phyloP scores from a whole-genome alignment of 495 filamentous ascomycete genomes.

The Apiosordaria backusii region DNA sequence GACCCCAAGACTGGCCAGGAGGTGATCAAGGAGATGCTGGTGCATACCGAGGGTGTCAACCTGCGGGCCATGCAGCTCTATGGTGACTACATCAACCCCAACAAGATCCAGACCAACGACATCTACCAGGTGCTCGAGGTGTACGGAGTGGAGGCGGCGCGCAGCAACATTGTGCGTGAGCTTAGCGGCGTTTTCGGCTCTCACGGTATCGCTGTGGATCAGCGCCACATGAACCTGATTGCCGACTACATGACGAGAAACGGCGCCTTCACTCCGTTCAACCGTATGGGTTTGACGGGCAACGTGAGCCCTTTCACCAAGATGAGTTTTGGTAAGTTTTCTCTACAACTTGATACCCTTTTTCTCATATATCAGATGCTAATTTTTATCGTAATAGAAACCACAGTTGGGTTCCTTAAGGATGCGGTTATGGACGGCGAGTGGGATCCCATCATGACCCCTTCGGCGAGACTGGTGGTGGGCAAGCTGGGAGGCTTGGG shows the following conservation, averaged over 20 bases:
- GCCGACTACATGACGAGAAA: slow-evolving; percentile 93
- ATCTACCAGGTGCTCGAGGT: slow-evolving; percentile 75
- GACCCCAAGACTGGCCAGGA: slow-evolving; percentile 47
- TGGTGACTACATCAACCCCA: slow-evolving; percentile 78
- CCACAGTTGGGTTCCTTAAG: slow-evolving; percentile 85
- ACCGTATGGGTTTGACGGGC: slow-evolving; percentile 77
- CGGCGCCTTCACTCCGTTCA: slow-evolving; percentile 86
- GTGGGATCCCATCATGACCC: slow-evolving; percentile 80
- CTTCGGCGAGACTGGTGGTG: slow-evolving; percentile 83
- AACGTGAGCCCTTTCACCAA: slow-evolving; percentile 88
- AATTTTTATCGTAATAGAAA: slow-evolving; percentile 48
- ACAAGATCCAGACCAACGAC: slow-evolving; percentile 87
- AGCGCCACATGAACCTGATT: slow-evolving; percentile 90
- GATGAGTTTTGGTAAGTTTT: slow-evolving; percentile 75
- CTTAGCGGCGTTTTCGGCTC: slow-evolving; percentile 80
- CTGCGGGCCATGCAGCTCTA: slow-evolving; percentile 85
- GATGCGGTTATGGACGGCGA: slow-evolving; percentile 88
- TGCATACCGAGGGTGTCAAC: slow-evolving; percentile 82
- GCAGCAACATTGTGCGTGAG: slow-evolving; percentile 80
- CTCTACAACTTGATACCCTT: background rate
- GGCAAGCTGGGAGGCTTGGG: slow-evolving; percentile 78
- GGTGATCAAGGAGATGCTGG: slow-evolving; percentile 49
- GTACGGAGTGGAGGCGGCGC: slow-evolving; percentile 93
- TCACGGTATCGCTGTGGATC: slow-evolving; percentile 92
- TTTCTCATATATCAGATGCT: slow-evolving; percentile 2